Conservation (phyloP, 805 yeast species). For the Yarrowia alimentaria region DNA sequence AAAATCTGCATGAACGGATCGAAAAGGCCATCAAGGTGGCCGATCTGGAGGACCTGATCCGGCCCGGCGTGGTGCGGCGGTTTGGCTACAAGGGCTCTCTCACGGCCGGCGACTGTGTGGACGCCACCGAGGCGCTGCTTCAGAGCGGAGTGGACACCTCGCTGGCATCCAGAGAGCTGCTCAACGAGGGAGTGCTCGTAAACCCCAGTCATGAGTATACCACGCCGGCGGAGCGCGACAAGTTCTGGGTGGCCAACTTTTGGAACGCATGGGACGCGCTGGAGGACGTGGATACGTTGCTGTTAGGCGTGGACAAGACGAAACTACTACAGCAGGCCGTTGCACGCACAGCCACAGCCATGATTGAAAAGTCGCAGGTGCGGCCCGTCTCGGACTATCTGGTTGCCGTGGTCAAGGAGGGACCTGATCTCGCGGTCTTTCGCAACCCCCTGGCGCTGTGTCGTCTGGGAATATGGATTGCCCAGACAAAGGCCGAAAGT, state of each 20-base stretch:
- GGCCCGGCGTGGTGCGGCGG: conserved; percentile 82
- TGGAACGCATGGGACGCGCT: conserved; percentile 69
- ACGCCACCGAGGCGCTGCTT: conserved; percentile 77
- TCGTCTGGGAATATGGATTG: conserved; percentile 84
- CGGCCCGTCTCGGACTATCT: conserved; percentile 78
- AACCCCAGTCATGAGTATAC: conserved; percentile 32
- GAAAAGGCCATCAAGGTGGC: conserved; percentile 66
- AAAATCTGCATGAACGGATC: conserved; percentile 66
- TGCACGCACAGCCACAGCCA: conserved; percentile 84
- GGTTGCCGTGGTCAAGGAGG: conserved; percentile 84
- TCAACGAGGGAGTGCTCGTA: conserved; percentile 10
- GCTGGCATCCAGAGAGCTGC: conserved; percentile 10
- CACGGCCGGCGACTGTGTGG: conserved; percentile 91
- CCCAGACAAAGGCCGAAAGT: conserved; percentile 83
- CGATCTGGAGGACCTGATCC: conserved; percentile 76
- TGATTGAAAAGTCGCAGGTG: conserved; percentile 76
- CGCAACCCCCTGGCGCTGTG: conserved; percentile 82
- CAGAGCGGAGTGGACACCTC: conserved; percentile 45
- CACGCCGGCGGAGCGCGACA: conserved; percentile 44
- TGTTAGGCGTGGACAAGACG: conserved; percentile 80
- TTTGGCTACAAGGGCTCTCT: conserved; percentile 85
- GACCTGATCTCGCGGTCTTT: conserved; percentile 74
- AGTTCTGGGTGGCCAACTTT: conserved; percentile 71
- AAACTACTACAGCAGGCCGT: conserved; percentile 76
- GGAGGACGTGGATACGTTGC: conserved; percentile 51